Base-by-base conservation (phyloP, 2,329 filamentous ascomycete genomes). In the Cladosporium austrohemisphaericum region DNA sequence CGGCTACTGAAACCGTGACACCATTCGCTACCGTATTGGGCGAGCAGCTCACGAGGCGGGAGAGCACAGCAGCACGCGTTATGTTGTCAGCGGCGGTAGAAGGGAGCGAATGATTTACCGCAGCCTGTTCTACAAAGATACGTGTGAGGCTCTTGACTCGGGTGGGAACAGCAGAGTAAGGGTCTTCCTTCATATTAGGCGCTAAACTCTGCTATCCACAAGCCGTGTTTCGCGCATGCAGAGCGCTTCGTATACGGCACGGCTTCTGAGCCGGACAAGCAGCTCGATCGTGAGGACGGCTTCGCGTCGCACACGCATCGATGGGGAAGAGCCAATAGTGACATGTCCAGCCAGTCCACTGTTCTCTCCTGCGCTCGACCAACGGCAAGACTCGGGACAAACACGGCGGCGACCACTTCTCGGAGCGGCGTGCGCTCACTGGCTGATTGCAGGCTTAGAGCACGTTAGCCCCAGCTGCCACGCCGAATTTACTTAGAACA, bases 141-240 rank as follows among this genome's bases (percentile, higher is more conserved):
- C 20, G 5, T 36, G 32, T 11, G 16, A 9, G 16, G 32, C 32
- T 14, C 37, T 40, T 40, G 37, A 40, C 37, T 40, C 37, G 37
- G 10, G 28, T 9, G 23, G n/a, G n/a, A n/a, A n/a, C n/a, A n/a
- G n/a, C n/a, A n/a, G n/a, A 8, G 26, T 40, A 40, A 40, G 40
- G 26, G 26, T 31, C 40, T 13, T 13, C 35, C 20, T 7, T 20
- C 10, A 19, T 19, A 32, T 31, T n/a, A 32, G 18, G 40, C 40
- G 40, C 29, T 26, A 22, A 43, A 43, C 19, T 32, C 19, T 32
- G 20, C 26, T 43, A 26, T 13, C 40, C 40, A 43, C 40, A 37
- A 32, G 23, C 40, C 29, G 31, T 45, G 20, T 35, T 45, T 31
- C 41, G 41, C 35, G 29, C 41, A 45, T 45, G 41, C 41, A 45